Evolutionary conservation across 192 early-diverging fungal species (phyloP).

Genomic region (Coemansia nantahalensis): DNA sequence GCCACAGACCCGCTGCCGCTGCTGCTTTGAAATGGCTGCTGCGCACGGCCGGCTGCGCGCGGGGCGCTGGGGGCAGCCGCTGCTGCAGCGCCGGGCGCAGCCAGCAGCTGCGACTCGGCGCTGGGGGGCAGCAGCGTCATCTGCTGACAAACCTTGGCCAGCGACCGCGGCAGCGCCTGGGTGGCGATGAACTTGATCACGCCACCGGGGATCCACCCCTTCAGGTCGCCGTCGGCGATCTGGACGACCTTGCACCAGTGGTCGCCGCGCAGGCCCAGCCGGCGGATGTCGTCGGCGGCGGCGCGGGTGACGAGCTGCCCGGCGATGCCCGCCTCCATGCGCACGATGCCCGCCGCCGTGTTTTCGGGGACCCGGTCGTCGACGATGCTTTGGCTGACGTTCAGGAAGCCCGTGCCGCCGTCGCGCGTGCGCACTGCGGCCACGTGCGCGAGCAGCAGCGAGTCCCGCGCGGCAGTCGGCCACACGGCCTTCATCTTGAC

Average conservation of each 20-base stretch:
- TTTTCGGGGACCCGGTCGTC: constrained; percentile 32
- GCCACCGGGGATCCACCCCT: constrained; percentile 52
- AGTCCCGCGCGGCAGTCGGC: constrained; percentile 53
- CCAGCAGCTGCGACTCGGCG: constrained; percentile 28
- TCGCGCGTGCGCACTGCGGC: constrained; percentile 2
- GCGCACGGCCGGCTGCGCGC: too few species aligned
- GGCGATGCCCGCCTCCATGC: constrained; percentile 53
- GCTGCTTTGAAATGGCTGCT: too few species aligned
- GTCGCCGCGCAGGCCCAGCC: constrained; percentile 14
- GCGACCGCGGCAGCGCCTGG: constrained; percentile 51
- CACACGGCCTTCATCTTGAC: constrained; percentile 49
- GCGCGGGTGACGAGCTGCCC: constrained; percentile 42
- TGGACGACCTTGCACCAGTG: constrained; percentile 45
- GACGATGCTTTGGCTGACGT: constrained; percentile 45
- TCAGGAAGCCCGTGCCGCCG: constrained; percentile 19
- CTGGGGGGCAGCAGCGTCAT: constrained; percentile 16
- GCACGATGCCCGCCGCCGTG: constrained; percentile 33
- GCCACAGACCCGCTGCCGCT: too few species aligned
- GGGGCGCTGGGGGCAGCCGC: too few species aligned
- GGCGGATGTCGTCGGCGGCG: constrained; percentile 7
- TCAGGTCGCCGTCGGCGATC: constrained; percentile 50
- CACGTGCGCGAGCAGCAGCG: constrained; percentile 42
- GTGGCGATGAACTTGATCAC: constrained; percentile 55
- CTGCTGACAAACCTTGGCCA: constrained; percentile 48
- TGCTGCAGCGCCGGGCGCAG: background rate